A percentile compares a stretch with the other conserved stretches of the same genome.
Conservation (phyloP, 495 filamentous ascomycete genomes). For the Thermothielavioides terrestris region DNA sequence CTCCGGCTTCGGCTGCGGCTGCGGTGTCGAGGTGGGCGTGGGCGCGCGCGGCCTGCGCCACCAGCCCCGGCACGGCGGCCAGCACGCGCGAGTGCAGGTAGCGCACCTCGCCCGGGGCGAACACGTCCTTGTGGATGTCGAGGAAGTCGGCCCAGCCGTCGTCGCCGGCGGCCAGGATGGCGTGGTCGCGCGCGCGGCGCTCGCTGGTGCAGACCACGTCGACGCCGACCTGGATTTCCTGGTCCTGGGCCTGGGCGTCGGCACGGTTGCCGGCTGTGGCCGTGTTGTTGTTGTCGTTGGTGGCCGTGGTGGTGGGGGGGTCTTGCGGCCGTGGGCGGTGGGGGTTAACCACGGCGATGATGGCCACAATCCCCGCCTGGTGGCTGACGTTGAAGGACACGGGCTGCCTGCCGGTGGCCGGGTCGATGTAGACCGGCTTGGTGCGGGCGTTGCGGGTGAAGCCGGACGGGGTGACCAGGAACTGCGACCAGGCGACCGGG, state of each 20-base stretch:
- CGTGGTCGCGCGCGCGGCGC: conserved; percentile 46
- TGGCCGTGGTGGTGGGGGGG: not conserved
- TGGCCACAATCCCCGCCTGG: conserved; percentile 68
- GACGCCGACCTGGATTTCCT: conserved; percentile 45
- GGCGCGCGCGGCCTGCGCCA: too few relatives aligned
- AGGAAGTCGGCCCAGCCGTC: conserved; percentile 59
- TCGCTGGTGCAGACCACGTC: conserved; percentile 73
- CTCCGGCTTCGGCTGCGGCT: not conserved
- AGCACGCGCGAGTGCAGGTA: conserved; percentile 32
- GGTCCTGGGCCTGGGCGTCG: not conserved
- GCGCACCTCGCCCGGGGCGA: conserved; percentile 39
- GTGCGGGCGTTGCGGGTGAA: conserved; percentile 50
- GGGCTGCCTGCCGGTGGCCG: conserved; percentile 20
- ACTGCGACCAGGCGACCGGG: conserved; percentile 52
- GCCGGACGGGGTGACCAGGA: conserved; percentile 34
- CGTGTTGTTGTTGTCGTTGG: not conserved
- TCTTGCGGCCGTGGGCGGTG: too few relatives aligned
- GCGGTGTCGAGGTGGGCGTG: not conserved
- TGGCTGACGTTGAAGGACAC: conserved; percentile 86
- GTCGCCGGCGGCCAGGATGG: conserved; percentile 33
- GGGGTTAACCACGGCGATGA: conserved; percentile 30
- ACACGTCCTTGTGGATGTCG: conserved; percentile 71
- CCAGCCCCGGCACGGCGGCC: conserved; percentile 16
- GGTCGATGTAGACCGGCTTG: conserved; percentile 50
- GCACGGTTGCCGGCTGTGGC: not conserved